Conservation (phyloP, 495 filamentous ascomycete species). For the Daldinia decipiens region DNA sequence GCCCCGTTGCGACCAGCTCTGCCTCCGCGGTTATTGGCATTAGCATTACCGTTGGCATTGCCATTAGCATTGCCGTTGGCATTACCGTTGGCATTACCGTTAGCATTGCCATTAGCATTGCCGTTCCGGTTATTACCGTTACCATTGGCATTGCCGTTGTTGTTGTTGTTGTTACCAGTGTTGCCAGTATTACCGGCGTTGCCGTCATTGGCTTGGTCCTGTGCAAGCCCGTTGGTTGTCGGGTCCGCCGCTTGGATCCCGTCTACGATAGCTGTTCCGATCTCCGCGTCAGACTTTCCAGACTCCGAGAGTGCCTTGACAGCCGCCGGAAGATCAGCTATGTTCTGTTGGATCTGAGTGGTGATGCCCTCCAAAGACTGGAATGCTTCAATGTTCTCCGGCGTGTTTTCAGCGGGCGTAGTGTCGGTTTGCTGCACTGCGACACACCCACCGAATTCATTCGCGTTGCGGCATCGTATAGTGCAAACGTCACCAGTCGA, state of each 20-base stretch:
- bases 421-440: slow-evolving; percentile 57
- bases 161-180: background rate
- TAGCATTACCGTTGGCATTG: too few species aligned
- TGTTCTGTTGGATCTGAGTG: slow-evolving; percentile 48
- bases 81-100: background rate
- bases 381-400: slow-evolving; percentile 47
- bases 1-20: background rate
- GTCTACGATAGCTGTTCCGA: slow-evolving; percentile 26
- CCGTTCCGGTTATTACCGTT: background rate
- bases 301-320: slow-evolving; percentile 44
- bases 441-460: slow-evolving; percentile 64
- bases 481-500: slow-evolving; percentile 64
- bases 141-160: background rate
- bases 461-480: slow-evolving; percentile 65
- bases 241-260: slow-evolving; percentile 31
- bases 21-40: background rate
- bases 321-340: slow-evolving; percentile 51
- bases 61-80: background rate
- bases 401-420: slow-evolving; percentile 49
- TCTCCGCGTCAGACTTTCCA: slow-evolving; percentile 18
- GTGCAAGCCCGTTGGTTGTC: slow-evolving; percentile 20
- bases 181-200: slow-evolving; percentile 3
- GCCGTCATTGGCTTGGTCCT: background rate
- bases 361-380: slow-evolving; percentile 46
- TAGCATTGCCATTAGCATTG: slow-evolving; percentile 5